Evolutionary conservation across 441 rosid genomes (phyloP).

Genomic region (Pelargonium cotyledonis): DNA sequence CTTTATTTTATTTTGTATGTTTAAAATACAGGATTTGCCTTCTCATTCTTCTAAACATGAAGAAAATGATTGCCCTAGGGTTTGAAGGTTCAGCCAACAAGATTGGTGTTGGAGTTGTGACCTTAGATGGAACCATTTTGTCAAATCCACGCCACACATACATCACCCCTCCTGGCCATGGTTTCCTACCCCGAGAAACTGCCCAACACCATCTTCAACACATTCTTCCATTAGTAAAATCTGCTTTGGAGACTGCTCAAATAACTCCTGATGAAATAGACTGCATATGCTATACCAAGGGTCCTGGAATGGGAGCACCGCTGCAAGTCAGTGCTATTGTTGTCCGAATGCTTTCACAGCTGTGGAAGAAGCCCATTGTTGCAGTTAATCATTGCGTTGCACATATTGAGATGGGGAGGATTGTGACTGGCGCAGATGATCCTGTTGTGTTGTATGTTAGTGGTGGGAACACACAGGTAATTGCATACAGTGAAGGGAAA

Average conservation of each 20-base stretch:
- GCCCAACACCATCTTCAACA: constrained; percentile 83
- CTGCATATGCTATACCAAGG: constrained; percentile 85
- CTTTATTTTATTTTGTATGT: background rate
- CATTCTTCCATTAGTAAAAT: constrained; percentile 64
- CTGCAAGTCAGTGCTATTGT: constrained; percentile 76
- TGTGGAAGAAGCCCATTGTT: constrained; percentile 83
- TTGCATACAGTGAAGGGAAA: constrained; percentile 86
- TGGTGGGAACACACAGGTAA: constrained; percentile 96
- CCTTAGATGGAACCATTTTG: constrained; percentile 66
- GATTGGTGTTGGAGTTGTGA: constrained; percentile 82
- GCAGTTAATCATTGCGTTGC: constrained; percentile 92
- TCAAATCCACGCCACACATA: constrained; percentile 94
- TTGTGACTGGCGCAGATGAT: constrained; percentile 83
- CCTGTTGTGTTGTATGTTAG: constrained; percentile 92
- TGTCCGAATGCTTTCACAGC: constrained; percentile 61
- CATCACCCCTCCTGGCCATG: constrained; percentile 93
- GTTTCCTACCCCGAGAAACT: constrained; percentile 94
- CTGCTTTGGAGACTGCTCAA: constrained; percentile 55
- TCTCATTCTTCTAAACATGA: constrained; percentile 32
- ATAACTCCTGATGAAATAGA: constrained; percentile 64
- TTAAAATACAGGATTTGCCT: background rate
- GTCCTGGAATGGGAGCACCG: constrained; percentile 97
- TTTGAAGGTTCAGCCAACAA: constrained; percentile 95
- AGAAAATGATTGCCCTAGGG: constrained; percentile 71
- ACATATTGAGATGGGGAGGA: constrained; percentile 94